Conservation (phyloP, 148 eudicot species). For the Euryodendron excelsum region DNA sequence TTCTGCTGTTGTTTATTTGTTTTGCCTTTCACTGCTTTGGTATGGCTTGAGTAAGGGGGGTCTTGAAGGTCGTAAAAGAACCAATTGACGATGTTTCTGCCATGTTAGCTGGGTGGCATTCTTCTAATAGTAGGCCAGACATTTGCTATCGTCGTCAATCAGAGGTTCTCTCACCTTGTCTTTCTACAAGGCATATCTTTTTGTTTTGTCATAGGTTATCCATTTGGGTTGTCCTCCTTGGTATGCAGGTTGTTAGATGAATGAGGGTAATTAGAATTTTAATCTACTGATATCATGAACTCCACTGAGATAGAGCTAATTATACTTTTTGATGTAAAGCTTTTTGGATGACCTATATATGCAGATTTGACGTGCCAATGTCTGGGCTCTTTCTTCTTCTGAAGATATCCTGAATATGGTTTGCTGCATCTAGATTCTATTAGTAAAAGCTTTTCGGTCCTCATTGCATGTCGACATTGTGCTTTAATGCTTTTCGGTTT, state of each 20-base stretch:
- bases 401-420: neutral
- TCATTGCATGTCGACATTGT: too few species aligned
- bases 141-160: neutral
- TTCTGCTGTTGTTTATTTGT: neutral
- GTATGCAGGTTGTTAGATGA: neutral
- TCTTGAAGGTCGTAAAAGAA: neutral
- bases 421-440: neutral
- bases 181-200: conserved; percentile 1
- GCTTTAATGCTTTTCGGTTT: too few species aligned
- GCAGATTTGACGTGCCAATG: neutral
- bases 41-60: conserved; percentile 13
- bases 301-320: neutral
- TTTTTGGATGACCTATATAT: conserved; percentile 12
- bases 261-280: neutral
- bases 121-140: neutral
- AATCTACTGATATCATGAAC: neutral
- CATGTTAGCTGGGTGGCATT: neutral
- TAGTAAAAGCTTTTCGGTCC: neutral
- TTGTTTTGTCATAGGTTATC: neutral
- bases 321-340: conserved; percentile 13
- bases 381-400: neutral
- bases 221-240: neutral
- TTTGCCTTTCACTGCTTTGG: conserved; percentile 6
- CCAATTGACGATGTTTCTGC: neutral
- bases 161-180: conserved; percentile 2